Base-by-base conservation (phyloP, 2,329 filamentous ascomycete genomes). In the Aspergillus sojae region DNA sequence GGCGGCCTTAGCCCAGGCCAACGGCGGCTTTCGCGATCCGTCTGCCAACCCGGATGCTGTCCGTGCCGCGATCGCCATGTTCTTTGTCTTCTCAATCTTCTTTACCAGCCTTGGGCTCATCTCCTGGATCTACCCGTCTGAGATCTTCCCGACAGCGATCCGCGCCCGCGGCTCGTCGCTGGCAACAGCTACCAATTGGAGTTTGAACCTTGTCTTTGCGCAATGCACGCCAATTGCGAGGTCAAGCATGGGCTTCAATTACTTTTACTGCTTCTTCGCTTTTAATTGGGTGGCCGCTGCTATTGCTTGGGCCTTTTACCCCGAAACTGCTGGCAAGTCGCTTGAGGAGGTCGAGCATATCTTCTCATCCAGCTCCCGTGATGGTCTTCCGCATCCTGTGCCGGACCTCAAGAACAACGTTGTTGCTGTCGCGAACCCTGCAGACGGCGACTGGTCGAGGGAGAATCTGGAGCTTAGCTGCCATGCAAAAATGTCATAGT, bases 211-310 rank as follows among this genome's bases (percentile, higher is more conserved):
- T 4, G 71, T 85, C 23, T 83, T 85, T 62, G 80, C 80, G 7
- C 82, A 85, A 62, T 83, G 83, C 64, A 80, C 79, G 3, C 83
- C 83, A 0, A 75, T 77, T 30, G 82, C 81, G 0, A 72, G 83
- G 4, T 74, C 73, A 0, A 70, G 66, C 1, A 72, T 84, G 21
- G 80, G 78, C 0, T 85, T 84, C 65, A 71, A 75, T 23, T 86
- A 84, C 68, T 85, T 83, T 52, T 84, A 83, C 67, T 74, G 80
- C 14, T 83, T 84, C 68, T 78, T 79, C 48, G 82, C 79, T 7
- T 83, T 84, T 69, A 84, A 83, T 63, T 75, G 83, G 70, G 75
- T 77, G 19, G 81, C 77, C 4, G 75, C 78, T 26, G 21, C 73
- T 3, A 16, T 76, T 16, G 68, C 74, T 52, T 79, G 75, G 71